These are phyloP conservation scores for Setomelanomma holmii DNA, from an alignment of 2,329 filamentous ascomycete genomes.

Conservation along the genomic window DNA sequence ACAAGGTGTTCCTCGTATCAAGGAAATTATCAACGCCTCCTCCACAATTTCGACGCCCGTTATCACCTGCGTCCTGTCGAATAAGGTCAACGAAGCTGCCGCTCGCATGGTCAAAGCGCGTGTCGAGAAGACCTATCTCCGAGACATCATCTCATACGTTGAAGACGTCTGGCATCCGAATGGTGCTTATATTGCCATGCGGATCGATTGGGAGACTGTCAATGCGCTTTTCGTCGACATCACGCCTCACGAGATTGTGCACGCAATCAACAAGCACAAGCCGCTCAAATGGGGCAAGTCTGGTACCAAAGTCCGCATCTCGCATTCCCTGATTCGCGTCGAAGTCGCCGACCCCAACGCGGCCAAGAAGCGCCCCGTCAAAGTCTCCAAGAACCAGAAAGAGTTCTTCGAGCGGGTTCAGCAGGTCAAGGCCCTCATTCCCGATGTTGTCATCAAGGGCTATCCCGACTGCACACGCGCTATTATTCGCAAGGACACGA, in stretches of 20 bases:
- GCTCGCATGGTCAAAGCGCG: slow-evolving; percentile 91
- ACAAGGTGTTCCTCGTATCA: slow-evolving; percentile 98
- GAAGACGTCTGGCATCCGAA: slow-evolving; percentile 88
- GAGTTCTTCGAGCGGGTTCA: slow-evolving; percentile 81
- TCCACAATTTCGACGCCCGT: slow-evolving; percentile 93
- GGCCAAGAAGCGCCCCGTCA: slow-evolving; percentile 36
- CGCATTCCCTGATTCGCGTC: slow-evolving; percentile 69
- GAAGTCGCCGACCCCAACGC: slow-evolving; percentile 63
- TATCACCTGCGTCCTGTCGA: slow-evolving; percentile 84
- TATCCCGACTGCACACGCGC: slow-evolving; percentile 86
- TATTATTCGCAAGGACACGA: slow-evolving; percentile 83
- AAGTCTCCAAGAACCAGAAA: slow-evolving; percentile 54
- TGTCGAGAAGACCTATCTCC: slow-evolving; percentile 92
- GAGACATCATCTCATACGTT: slow-evolving; percentile 79
- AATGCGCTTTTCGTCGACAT: slow-evolving; percentile 83
- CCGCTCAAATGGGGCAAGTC: slow-evolving; percentile 77
- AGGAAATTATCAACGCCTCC: slow-evolving; percentile 99
- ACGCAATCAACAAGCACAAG: slow-evolving; percentile 79
- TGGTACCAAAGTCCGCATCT: slow-evolving; percentile 62
- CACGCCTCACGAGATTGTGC: slow-evolving; percentile 72
- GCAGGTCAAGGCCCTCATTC: slow-evolving; percentile 81
- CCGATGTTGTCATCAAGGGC: slow-evolving; percentile 84
- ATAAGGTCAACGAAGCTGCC: slow-evolving; percentile 74
- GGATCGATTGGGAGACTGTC: slow-evolving; percentile 81
- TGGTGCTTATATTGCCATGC: slow-evolving; percentile 78